Evolutionary conservation across 2,329 filamentous ascomycete species (phyloP), one percentile per base, ranked within the genome.

Genomic region (Ceratocystiopsis minuta): DNA sequence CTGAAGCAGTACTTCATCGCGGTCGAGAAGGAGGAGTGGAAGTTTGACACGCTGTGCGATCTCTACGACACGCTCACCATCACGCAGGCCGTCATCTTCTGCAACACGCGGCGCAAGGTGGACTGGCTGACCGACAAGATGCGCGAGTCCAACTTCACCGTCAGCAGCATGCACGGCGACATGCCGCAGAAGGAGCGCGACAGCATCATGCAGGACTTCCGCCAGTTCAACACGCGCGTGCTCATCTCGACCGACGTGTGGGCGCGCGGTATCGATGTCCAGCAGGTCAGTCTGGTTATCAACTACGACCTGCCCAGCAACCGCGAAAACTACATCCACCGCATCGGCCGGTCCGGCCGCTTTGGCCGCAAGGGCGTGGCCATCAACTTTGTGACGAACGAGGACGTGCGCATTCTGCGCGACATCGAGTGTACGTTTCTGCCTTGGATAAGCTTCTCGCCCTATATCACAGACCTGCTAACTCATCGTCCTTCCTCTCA

Each of bases 91-190:
- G 90, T 98, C 59, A 98, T 98, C 59, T 98, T 98, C 71, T 98
- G 90, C 72, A 98, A 98, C 64, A 98, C 90, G 7, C 80, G 90
- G 51, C 78, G 90, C 61, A 98, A 98, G 81, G 90, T 98, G 41
- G 90, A 98, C 61, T 98, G 90, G 90, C 67, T 98, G 46, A 96
- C 90, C 5, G 90, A 98, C 65, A 98, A 98, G 71, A 94, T 98
- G 84, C 82, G 86, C 49, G 90, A 95, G 60, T 85, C 86, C 54
- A 95, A 98, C 66, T 98, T 98, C 61, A 98, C 90, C 0, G 90
- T 98, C 51, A 92, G 83, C 53, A 88, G 83, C 53, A 98, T 98
- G 90, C 90, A 98, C 58, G 90, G 90, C 51, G 90, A 98, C 55
- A 98, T 98, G 90, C 86, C 87, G 18, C 90, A 98, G 60, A 90